A percentile compares a stretch with the other conserved stretches of the same genome.
Conservation (phyloP, 2,329 filamentous ascomycete species). For the Fusarium proliferatum region DNA sequence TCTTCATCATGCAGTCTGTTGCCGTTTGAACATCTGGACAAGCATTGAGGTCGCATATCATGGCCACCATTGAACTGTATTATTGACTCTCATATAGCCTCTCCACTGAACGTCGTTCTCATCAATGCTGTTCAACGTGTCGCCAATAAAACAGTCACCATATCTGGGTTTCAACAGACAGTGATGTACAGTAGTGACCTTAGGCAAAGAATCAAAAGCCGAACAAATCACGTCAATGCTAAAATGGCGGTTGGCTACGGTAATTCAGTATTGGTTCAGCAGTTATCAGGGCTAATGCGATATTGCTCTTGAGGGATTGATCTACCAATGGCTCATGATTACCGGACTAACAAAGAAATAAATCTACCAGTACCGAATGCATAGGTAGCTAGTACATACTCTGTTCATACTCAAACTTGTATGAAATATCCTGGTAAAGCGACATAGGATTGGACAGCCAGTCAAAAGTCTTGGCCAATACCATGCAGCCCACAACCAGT, state of each 20-base stretch:
- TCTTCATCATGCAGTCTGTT: not conserved
- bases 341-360: fast-evolving
- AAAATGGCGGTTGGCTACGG: too few relatives aligned
- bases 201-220: fast-evolving
- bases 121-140: too few relatives aligned
- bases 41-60: not conserved
- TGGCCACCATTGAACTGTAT: fast-evolving
- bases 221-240: too few relatives aligned
- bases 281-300: too few relatives aligned
- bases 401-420: fast-evolving
- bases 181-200: not conserved
- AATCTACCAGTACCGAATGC: not conserved
- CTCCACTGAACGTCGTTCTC: not conserved
- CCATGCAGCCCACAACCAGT: not conserved
- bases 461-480: not conserved
- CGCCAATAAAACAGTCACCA: not conserved
- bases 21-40: not conserved
- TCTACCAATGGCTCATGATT: fast-evolving
- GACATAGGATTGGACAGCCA: not conserved
- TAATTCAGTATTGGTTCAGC: too few relatives aligned
- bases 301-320: fast-evolving
- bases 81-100: not conserved
- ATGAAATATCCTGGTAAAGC: too few relatives aligned
- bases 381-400: not conserved
- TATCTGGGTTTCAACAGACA: fast-evolving